Evolutionary conservation across 192 early-diverging fungal species (phyloP), one percentile per base, ranked within the genome.

Genomic region (Funneliformis mosseae): DNA sequence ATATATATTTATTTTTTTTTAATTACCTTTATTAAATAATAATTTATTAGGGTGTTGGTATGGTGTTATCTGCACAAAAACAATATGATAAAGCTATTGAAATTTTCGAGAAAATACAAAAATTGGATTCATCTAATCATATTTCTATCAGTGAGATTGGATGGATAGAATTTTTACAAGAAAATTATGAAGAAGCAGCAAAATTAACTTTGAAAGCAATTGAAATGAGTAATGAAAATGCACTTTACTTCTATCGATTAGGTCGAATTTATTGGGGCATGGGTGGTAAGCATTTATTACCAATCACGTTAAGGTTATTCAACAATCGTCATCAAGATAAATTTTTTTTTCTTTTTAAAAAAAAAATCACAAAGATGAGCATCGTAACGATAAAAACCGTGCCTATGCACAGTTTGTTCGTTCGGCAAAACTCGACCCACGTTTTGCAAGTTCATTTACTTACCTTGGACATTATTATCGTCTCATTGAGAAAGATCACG

Each of bases 381-480:
- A 89, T 78, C 81, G 84, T 23, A 83, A 62, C 11, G 90, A 95
- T 79, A 88, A 91, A 48, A 87, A 88, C 25, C 89, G 88, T 77
- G 91, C 92, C 3, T 93, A 92, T 77, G 83, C 83, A 10, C 85
- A 89, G 78, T 94, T 94, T 81, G 85, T 98, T 33, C 78, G 81
- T 16, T 90, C 95, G 1, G 93, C 91, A 6, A 94, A 94, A 70
- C 72, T 91, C 8, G 91, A 97, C 79, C 85, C 93, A 5, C 68
- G 81, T 16, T 85, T 84, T 67, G 84, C 92, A 18, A 83, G 84
- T 8, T 90, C 92, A 0, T 99, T 97, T 80, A 89, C 92, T 0
- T 91, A 88, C 33, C 88, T 99, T 12, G 97, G 97, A 12, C 86
- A 94, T 59, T 96, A 94, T 81, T 98, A 96, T 83, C 85, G 84